Conservation (phyloP, 768 basidiomycete genomes). For the Pholiota conissans region DNA sequence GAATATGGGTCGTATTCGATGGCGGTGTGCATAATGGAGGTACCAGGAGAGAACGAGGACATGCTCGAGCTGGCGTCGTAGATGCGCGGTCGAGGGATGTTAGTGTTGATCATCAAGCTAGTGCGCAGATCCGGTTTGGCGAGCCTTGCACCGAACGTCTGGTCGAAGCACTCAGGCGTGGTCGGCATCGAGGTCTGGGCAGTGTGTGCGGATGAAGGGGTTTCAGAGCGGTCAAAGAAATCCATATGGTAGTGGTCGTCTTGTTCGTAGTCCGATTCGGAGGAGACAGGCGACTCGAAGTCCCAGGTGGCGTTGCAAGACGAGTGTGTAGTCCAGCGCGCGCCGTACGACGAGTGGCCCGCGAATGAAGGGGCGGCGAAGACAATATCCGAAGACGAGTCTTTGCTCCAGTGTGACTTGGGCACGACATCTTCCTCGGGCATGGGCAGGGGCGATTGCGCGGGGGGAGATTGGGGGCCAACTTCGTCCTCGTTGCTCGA, state of each 20-base stretch:
- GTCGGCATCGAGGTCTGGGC: slow-evolving; percentile 52
- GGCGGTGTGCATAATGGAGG: slow-evolving; percentile 75
- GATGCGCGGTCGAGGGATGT: slow-evolving; percentile 41
- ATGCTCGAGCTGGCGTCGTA: slow-evolving; percentile 47
- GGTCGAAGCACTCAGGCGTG: slow-evolving; percentile 55
- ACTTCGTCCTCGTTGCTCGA: slow-evolving; percentile 44
- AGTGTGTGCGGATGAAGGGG: slow-evolving; percentile 54
- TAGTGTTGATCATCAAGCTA: slow-evolving; percentile 63
- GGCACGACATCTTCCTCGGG: slow-evolving; percentile 25
- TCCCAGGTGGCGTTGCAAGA: slow-evolving; percentile 56
- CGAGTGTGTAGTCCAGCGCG: slow-evolving; percentile 40
- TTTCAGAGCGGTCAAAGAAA: slow-evolving; percentile 46
- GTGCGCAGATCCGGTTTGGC: slow-evolving; percentile 36
- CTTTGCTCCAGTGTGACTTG: slow-evolving; percentile 61
- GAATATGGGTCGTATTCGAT: slow-evolving; percentile 65
- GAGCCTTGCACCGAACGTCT: slow-evolving; percentile 38
- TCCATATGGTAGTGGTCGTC: slow-evolving; percentile 31
- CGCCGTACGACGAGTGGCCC: slow-evolving; percentile 41
- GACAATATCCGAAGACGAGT: slow-evolving; percentile 47
- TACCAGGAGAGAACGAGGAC: slow-evolving; percentile 45
- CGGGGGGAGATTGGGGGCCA: slow-evolving; percentile 30
- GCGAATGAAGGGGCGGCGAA: slow-evolving; percentile 39
- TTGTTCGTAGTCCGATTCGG: slow-evolving; percentile 35
- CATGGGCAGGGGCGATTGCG: slow-evolving; percentile 26
- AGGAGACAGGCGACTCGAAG: slow-evolving; percentile 50